phyloP scores from a whole-genome alignment of 108 stramenopile species.

The Cyclotella kingstonii region DNA sequence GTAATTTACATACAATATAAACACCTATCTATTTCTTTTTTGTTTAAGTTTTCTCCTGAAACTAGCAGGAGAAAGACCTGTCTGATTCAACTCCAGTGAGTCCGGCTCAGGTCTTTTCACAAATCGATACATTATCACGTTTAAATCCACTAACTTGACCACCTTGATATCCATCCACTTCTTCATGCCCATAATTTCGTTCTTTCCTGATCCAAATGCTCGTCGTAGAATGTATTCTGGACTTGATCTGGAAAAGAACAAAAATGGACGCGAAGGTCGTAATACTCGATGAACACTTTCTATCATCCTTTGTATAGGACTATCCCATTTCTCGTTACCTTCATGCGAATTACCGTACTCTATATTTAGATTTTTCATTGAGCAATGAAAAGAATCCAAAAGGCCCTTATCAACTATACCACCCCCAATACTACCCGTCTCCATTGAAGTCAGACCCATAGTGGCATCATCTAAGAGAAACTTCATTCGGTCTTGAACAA shows the following conservation, averaged over 20 bases:
- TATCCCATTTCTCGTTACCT: no score
- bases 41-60: constrained; percentile 4
- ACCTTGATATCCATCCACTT: constrained; percentile 41
- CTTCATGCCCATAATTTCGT: background rate
- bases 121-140: constrained; percentile 36
- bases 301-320: constrained; percentile 51
- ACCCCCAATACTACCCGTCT: constrained; percentile 54
- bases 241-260: constrained; percentile 60
- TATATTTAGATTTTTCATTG: background rate
- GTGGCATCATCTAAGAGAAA: constrained; percentile 69
- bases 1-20: no score
- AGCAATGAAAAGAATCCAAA: constrained; percentile 72
- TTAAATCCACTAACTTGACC: constrained; percentile 21
- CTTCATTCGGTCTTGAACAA: constrained; percentile 39
- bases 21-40: background rate
- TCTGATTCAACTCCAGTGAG: background rate
- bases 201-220: constrained; percentile 13
- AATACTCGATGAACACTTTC: constrained; percentile 68
- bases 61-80: background rate
- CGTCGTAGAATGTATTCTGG: constrained; percentile 68
- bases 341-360: constrained; percentile 1
- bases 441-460: constrained; percentile 59
- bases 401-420: constrained; percentile 79
- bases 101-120: constrained; percentile 12
- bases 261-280: constrained; percentile 57